phyloP scores from a whole-genome alignment of 2,329 filamentous ascomycete species.

The Tolypocladium sp. region DNA sequence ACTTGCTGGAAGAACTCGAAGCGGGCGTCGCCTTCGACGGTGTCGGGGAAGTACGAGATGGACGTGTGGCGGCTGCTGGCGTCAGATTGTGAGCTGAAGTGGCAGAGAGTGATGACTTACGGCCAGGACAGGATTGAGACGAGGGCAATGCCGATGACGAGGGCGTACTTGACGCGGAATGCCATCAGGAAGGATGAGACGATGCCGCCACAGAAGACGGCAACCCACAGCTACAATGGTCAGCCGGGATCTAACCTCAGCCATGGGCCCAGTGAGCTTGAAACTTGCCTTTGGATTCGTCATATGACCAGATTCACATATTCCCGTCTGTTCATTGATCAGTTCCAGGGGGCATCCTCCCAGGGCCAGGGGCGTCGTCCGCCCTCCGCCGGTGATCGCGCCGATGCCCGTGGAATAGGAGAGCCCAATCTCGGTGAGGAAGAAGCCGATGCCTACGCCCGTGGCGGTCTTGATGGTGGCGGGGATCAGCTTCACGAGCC shows the following conservation, averaged over 20 bases:
- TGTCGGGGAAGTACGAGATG: conserved; percentile 66
- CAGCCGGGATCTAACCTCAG: neutral
- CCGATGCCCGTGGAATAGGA: conserved; percentile 80
- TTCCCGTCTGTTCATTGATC: conserved; percentile 34
- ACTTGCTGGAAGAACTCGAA: conserved; percentile 68
- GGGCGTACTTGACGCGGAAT: conserved; percentile 65
- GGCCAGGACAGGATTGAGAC: conserved; percentile 71
- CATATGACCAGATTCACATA: conserved; percentile 58
- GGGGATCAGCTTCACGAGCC: conserved; percentile 59
- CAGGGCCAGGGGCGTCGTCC: conserved; percentile 62
- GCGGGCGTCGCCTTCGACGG: conserved; percentile 49
- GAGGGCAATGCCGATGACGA: conserved; percentile 62
- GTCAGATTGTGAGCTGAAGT: neutral
- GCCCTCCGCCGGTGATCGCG: conserved; percentile 59
- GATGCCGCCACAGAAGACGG: conserved; percentile 71
- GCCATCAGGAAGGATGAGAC: conserved; percentile 75
- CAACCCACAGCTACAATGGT: conserved; percentile 63
- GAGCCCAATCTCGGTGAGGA: conserved; percentile 54
- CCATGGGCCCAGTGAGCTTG: no score
- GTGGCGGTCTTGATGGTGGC: conserved; percentile 57
- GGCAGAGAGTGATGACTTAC: conserved; percentile 27
- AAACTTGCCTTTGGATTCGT: conserved; percentile 56
- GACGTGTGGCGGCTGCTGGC: conserved; percentile 44
- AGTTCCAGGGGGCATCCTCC: conserved; percentile 60
- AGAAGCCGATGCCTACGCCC: conserved; percentile 56